Percentiles rank a stretch among this genome's conserved stretches.
These are phyloP conservation scores for Penicillium robsamsonii DNA, from an alignment of 495 filamentous ascomycete species.

Conservation along the genomic window DNA sequence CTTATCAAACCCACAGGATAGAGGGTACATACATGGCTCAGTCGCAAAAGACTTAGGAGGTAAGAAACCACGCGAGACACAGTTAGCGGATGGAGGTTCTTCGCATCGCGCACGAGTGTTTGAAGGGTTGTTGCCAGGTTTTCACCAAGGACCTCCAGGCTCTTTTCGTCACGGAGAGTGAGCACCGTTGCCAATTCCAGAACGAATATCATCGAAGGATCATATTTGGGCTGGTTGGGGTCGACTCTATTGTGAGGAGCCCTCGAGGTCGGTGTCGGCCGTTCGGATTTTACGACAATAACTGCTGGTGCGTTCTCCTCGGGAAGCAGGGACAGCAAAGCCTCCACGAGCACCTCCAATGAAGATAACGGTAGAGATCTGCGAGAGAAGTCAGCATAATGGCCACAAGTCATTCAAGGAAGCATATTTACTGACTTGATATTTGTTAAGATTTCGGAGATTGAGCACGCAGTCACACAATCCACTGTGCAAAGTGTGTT, in stretches of 20 bases:
- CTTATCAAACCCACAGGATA: background rate
- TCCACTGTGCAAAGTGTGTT: conserved; percentile 93
- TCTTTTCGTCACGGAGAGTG: conserved; percentile 71
- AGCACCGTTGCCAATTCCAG: conserved; percentile 87
- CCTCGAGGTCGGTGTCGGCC: conserved; percentile 53
- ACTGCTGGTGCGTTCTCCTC: conserved; percentile 78
- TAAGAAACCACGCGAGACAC: conserved; percentile 85
- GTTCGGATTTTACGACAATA: conserved; percentile 84
- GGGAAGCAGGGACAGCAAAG: conserved; percentile 78
- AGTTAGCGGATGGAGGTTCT: conserved; percentile 73
- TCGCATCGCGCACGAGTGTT: conserved; percentile 73
- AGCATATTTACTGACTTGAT: conserved; percentile 60
- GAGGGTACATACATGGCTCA: conserved; percentile 72
- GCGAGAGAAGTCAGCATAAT: conserved; percentile 5
- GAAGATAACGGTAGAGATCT: conserved; percentile 68
- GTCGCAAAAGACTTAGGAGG: conserved; percentile 74
- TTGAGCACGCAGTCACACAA: conserved; percentile 84
- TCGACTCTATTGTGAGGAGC: conserved; percentile 50
- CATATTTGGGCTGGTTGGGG: conserved; percentile 62
- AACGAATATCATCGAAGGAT: conserved; percentile 82
- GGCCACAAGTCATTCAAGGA: background rate
- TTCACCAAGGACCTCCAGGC: conserved; percentile 69
- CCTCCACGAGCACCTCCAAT: conserved; percentile 65
- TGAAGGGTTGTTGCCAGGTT: conserved; percentile 76
- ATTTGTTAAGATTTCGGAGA: conserved; percentile 79